Percentiles rank a stretch among this genome's conserved stretches.
phyloP scores from a whole-genome alignment of 1,284 basidiomycete genomes.

The Dichomitus squalens region DNA sequence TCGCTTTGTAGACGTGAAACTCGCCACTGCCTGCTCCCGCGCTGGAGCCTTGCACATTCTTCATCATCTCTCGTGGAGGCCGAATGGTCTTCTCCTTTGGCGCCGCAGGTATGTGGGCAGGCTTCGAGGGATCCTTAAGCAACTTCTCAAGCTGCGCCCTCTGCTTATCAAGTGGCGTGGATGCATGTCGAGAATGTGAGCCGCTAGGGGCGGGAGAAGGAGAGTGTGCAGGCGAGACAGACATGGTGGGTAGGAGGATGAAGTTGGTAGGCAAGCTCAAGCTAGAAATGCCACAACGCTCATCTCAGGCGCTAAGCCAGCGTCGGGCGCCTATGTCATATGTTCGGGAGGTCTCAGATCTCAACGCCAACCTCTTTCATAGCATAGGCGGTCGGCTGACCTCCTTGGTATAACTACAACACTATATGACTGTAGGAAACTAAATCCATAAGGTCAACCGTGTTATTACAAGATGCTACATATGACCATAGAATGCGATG shows the following conservation, averaged over 20 bases:
- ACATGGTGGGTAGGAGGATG: slow-evolving; percentile 19
- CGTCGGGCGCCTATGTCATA: too few species aligned
- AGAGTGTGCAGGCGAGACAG: slow-evolving; percentile 26
- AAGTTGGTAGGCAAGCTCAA: not conserved
- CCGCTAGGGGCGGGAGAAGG: slow-evolving; percentile 30
- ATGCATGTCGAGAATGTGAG: slow-evolving; percentile 57
- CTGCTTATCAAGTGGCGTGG: slow-evolving; percentile 74
- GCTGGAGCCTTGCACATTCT: slow-evolving; percentile 94
- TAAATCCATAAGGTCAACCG: not conserved
- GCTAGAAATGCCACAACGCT: not conserved
- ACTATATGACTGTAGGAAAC: too few species aligned
- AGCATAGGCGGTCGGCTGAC: too few species aligned
- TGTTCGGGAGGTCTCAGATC: too few species aligned
- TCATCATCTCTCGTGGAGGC: slow-evolving; percentile 93
- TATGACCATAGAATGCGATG: slow-evolving; percentile 17
- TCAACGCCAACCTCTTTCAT: too few species aligned
- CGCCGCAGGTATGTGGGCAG: slow-evolving; percentile 72
- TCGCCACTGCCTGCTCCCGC: slow-evolving; percentile 94
- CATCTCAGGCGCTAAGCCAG: too few species aligned
- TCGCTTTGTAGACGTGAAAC: slow-evolving; percentile 98
- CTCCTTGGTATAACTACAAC: too few species aligned
- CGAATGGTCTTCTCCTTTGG: slow-evolving; percentile 81
- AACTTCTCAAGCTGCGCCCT: slow-evolving; percentile 80
- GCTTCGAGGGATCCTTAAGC: slow-evolving; percentile 84
- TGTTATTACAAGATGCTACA: slow-evolving; percentile 21